These are phyloP conservation scores for Alternaria conjuncta DNA, from an alignment of 2,329 filamentous ascomycete species.

Conservation along the genomic window DNA sequence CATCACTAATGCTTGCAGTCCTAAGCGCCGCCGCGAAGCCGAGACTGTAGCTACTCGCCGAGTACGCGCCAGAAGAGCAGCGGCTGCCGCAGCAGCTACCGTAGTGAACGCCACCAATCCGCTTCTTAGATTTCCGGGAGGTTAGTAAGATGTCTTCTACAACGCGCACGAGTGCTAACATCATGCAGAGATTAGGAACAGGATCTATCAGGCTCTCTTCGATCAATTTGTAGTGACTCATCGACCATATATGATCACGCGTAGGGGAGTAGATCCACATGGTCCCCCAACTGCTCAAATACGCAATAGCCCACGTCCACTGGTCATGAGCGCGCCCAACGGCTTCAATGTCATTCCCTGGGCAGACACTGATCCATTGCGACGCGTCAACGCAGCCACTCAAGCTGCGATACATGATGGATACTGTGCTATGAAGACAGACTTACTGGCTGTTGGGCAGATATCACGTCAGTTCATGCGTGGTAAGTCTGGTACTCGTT, in stretches of 20 bases:
- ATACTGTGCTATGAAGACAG: neutral
- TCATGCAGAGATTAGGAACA: neutral
- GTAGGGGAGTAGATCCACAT: neutral
- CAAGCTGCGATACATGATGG: neutral
- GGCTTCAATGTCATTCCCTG: neutral
- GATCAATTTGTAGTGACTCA: neutral
- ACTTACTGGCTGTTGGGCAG: neutral
- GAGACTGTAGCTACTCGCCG: neutral
- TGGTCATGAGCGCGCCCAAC: neutral
- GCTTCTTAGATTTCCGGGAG: neutral
- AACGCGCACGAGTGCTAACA: neutral
- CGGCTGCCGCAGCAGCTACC: neutral
- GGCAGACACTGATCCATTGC: neutral
- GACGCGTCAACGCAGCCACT: neutral
- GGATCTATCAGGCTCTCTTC: neutral
- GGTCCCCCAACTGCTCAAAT: neutral
- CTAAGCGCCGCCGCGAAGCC: neutral
- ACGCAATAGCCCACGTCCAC: accelerated
- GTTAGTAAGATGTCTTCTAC: neutral
- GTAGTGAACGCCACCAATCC: neutral
- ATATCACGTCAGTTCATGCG: neutral
- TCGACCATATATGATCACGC: neutral
- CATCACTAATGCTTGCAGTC: neutral
- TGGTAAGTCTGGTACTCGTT: neutral
- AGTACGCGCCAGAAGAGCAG: neutral